Conservation (phyloP, 192 early-diverging fungal species). For the Rhizophagus prolifer region DNA sequence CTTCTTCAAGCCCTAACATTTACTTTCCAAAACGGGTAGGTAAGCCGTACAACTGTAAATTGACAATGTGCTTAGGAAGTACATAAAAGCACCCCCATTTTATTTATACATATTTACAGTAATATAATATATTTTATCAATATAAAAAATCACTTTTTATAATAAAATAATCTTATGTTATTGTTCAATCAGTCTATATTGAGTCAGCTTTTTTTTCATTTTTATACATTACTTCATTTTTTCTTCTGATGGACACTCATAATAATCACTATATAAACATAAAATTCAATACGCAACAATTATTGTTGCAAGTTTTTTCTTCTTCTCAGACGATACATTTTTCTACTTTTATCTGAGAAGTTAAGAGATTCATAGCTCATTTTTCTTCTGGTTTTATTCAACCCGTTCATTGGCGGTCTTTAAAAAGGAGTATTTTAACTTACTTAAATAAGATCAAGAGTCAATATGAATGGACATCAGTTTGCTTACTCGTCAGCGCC, state of each 20-base stretch:
- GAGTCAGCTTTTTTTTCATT: slow-evolving; percentile 13
- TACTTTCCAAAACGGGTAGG: neutral
- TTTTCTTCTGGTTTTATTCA: slow-evolving; percentile 5
- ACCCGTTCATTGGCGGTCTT: neutral
- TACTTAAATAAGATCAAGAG: slow-evolving; percentile 20
- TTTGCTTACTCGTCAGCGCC: slow-evolving; percentile 81
- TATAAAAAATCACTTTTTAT: neutral
- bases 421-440: neutral
- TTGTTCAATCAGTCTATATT: slow-evolving; percentile 1
- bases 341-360: slow-evolving; percentile 14
- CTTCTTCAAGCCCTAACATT: neutral
- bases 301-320: slow-evolving; percentile 9
- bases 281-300: neutral
- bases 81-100: slow-evolving; percentile 11
- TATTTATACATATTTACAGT: neutral
- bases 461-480: slow-evolving; percentile 52
- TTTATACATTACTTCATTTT: neutral
- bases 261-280: slow-evolving; percentile 25
- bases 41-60: neutral
- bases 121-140: slow-evolving; percentile 1
- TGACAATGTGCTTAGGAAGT: neutral
- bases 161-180: neutral
- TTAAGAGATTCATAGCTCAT: neutral
- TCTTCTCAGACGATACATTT: slow-evolving; percentile 3
- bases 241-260: slow-evolving; percentile 4